Percentiles rank a stretch among this genome's conserved stretches.
Evolutionary conservation across 805 yeast genomes (phyloP).

Genomic region (Debaryomyces prosopidis): DNA sequence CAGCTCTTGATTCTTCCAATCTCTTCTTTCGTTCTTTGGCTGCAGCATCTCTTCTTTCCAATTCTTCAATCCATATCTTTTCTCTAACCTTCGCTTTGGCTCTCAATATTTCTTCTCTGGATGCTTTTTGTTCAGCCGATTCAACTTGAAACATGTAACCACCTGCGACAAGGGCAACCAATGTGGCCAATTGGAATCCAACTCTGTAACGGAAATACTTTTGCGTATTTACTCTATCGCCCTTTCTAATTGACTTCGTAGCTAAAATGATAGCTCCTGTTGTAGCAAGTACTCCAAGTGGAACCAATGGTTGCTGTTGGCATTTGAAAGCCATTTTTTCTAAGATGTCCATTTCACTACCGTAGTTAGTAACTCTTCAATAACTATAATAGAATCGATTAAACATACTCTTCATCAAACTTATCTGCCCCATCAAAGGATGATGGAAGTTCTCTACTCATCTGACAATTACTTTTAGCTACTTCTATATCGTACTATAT

Average conservation of each 20-base stretch:
- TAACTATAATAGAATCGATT: neutral
- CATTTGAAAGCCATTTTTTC: constrained; percentile 62
- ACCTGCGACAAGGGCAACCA: constrained; percentile 80
- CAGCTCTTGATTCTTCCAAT: constrained; percentile 60
- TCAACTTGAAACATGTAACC: constrained; percentile 66
- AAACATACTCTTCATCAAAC: constrained; percentile 48
- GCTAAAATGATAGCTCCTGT: constrained; percentile 80
- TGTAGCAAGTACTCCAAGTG: constrained; percentile 77
- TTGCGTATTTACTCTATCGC: constrained; percentile 76
- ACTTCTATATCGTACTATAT: no score
- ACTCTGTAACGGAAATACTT: constrained; percentile 89
- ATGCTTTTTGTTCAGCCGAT: constrained; percentile 41
- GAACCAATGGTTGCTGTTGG: constrained; percentile 87
- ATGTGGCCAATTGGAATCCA: constrained; percentile 79
- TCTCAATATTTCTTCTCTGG: constrained; percentile 63
- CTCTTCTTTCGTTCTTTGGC: constrained; percentile 66
- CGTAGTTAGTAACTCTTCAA: constrained; percentile 12
- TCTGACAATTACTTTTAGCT: neutral
- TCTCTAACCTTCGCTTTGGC: constrained; percentile 87
- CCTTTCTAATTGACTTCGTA: constrained; percentile 69
- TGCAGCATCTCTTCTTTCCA: constrained; percentile 81
- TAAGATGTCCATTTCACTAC: constrained; percentile 43
- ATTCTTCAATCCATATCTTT: constrained; percentile 81
- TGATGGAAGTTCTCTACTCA: constrained; percentile 41
- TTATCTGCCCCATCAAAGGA: constrained; percentile 42